Evolutionary conservation across 2,329 filamentous ascomycete genomes (phyloP).

Genomic region (Monilinia vaccinii-corymbosi): DNA sequence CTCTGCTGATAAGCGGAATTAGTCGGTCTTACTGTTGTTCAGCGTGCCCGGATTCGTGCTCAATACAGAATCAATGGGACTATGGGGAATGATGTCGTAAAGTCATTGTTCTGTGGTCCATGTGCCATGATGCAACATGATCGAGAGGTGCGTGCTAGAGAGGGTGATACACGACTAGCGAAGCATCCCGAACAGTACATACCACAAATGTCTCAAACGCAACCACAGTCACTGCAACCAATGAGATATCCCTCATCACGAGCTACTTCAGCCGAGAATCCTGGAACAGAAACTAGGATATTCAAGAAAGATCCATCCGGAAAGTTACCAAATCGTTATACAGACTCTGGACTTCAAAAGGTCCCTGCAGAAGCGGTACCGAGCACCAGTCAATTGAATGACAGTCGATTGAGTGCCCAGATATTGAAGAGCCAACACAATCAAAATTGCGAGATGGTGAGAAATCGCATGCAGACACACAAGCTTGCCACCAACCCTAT

Average conservation of each 20-base stretch:
- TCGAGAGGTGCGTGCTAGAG: constrained; percentile 35
- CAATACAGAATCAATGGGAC: constrained; percentile 36
- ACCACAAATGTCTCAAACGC: neutral
- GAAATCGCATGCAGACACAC: neutral
- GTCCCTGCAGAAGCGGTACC: neutral
- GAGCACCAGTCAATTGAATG: neutral
- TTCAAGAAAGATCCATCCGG: neutral
- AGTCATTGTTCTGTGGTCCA: constrained; percentile 33
- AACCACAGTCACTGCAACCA: constrained; percentile 11
- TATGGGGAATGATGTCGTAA: constrained; percentile 29
- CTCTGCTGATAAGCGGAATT: neutral
- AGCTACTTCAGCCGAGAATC: constrained; percentile 2
- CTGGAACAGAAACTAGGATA: neutral
- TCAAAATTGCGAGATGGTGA: neutral
- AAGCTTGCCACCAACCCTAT: neutral
- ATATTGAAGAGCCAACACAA: neutral
- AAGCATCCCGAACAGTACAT: neutral
- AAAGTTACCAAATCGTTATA: constrained; percentile 2
- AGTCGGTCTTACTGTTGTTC: constrained; percentile 7
- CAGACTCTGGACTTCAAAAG: neutral
- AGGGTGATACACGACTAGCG: constrained; percentile 26
- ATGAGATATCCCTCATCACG: constrained; percentile 19
- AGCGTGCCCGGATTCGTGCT: constrained; percentile 31
- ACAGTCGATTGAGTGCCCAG: neutral
- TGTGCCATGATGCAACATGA: constrained; percentile 37